Conservation (phyloP, 805 yeast species). For the Wickerhamiella brachini region DNA sequence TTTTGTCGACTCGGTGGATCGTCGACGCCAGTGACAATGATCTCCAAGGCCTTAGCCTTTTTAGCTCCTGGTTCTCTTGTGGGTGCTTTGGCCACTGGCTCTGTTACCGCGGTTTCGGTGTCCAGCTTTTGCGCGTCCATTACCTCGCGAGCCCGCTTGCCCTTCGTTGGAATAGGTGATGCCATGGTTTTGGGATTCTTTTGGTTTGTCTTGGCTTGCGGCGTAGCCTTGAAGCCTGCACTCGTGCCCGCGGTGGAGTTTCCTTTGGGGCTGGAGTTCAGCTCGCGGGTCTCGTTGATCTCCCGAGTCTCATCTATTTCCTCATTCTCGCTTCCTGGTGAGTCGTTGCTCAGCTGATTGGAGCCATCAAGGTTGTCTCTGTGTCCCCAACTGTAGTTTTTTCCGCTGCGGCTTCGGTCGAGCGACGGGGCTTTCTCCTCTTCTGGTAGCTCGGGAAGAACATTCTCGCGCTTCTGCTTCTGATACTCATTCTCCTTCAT, state of each 20-base stretch:
- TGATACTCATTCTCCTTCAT: constrained; percentile 53
- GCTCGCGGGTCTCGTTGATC: background rate
- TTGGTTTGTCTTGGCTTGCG: too few species aligned
- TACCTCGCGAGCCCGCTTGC: too few species aligned
- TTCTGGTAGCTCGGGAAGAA: background rate
- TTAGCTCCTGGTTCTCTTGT: background rate
- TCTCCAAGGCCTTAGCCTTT: background rate
- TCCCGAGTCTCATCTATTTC: too few species aligned
- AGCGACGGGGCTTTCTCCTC: background rate
- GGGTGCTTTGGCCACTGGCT: too few species aligned
- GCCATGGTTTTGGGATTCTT: too few species aligned
- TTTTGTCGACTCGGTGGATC: constrained; percentile 12
- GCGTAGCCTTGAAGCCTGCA: too few species aligned
- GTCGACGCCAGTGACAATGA: constrained; percentile 21
- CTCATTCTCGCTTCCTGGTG: too few species aligned
- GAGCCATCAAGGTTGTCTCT: background rate
- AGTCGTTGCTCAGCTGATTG: too few species aligned
- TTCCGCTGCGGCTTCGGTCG: background rate
- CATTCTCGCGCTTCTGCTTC: constrained; percentile 25
- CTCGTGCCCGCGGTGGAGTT: background rate
- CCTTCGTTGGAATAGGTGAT: too few species aligned
- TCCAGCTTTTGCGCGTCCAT: too few species aligned
- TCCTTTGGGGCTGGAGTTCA: background rate
- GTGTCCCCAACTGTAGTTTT: too few species aligned
- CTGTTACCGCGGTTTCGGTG: too few species aligned